These are phyloP conservation scores for Prunus fruticosa DNA, from an alignment of 306 rosid genomes.

Conservation along the genomic window DNA sequence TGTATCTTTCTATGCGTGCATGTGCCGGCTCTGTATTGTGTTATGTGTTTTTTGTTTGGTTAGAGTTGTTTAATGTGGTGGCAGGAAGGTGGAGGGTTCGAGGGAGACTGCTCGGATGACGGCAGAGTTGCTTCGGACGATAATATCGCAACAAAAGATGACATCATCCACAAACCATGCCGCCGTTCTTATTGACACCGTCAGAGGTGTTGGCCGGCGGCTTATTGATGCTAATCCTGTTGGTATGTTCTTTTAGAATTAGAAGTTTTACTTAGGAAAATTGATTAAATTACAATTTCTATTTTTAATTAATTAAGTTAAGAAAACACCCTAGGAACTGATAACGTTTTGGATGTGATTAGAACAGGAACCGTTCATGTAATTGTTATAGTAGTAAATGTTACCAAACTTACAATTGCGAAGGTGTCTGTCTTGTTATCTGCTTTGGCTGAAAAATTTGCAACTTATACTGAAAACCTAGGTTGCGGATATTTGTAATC, in stretches of 20 bases:
- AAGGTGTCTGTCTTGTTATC: too few relatives aligned
- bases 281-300: too few relatives aligned
- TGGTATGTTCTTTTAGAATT: not conserved
- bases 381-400: not conserved
- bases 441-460: too few relatives aligned
- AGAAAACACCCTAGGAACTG: too few relatives aligned
- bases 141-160: not conserved
- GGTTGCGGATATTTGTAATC: not conserved
- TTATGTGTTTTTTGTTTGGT: not conserved
- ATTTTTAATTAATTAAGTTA: too few relatives aligned
- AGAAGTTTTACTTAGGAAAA: too few relatives aligned
- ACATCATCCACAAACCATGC: conserved; percentile 5
- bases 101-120: conserved; percentile 5
- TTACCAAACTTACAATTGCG: not conserved
- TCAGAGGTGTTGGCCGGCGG: conserved; percentile 3
- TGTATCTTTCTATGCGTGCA: not conserved
- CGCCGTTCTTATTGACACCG: conserved; percentile 6
- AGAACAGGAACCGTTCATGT: not conserved
- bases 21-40: not conserved
- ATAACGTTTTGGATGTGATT: too few relatives aligned
- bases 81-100: conserved; percentile 12
- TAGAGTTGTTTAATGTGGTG: not conserved
- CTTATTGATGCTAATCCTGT: conserved; percentile 17
- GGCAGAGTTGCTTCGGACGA: conserved; percentile 11
- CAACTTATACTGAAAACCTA: too few relatives aligned